Conservation (phyloP, 768 basidiomycete species). For the Auricularia heimuer region DNA sequence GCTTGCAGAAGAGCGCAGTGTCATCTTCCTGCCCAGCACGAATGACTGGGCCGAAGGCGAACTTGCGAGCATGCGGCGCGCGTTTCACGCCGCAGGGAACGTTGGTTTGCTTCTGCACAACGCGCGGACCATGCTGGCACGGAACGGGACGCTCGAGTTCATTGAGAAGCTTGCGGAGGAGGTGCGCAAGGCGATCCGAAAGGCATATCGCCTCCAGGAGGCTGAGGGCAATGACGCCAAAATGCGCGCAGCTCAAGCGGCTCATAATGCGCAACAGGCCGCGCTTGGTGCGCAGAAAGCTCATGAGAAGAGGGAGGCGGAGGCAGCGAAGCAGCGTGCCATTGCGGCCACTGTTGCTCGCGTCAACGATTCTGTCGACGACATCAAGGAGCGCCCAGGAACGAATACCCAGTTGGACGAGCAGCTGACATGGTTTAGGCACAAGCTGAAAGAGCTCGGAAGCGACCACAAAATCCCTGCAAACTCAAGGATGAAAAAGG, state of each 20-base stretch:
- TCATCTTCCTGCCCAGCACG: background rate
- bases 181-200: background rate
- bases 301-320: background rate
- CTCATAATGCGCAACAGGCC: background rate
- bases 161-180: background rate
- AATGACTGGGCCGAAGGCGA: background rate
- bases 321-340: background rate
- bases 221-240: background rate
- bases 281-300: background rate
- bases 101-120: background rate
- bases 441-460: background rate
- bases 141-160: background rate
- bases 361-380: background rate
- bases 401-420: background rate
- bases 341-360: background rate
- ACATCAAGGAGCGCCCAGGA: background rate
- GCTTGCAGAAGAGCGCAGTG: background rate
- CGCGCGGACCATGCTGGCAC: background rate
- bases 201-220: background rate
- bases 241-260: background rate
- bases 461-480: background rate
- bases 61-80: background rate
- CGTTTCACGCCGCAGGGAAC: background rate
- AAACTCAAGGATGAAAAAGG: background rate
- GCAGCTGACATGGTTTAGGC: background rate